phyloP scores from a whole-genome alignment of 164 flowering plant species.

The Piper longum region DNA sequence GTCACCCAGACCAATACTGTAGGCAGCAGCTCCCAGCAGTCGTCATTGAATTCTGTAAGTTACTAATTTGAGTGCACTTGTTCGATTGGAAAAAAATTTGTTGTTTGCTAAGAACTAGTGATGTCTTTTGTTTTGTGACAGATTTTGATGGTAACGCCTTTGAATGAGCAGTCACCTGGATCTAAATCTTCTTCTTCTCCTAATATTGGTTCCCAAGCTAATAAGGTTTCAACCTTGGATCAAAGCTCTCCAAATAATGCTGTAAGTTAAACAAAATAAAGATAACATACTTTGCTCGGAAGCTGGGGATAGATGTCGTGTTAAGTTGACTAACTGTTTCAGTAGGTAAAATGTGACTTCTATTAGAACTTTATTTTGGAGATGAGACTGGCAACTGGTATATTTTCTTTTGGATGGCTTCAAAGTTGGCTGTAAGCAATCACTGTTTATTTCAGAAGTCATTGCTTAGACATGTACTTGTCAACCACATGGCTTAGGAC shows the following conservation, averaged over 20 bases:
- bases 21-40: conserved; percentile 14
- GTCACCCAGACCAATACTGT: conserved; percentile 8
- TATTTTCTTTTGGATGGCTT: not conserved
- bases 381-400: not conserved
- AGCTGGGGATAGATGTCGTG: not conserved
- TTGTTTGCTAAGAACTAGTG: not conserved
- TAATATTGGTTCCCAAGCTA: conserved; percentile 14
- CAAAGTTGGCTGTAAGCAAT: conserved; percentile 1
- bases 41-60: conserved; percentile 21
- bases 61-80: not conserved
- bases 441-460: not conserved
- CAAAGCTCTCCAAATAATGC: conserved; percentile 15
- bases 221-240: conserved; percentile 11
- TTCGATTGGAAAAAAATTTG: not conserved
- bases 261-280: conserved; percentile 5
- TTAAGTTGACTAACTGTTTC: not conserved
- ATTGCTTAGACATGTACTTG: not conserved
- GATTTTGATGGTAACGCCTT: conserved; percentile 9
- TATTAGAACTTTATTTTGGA: not conserved
- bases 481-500: not conserved
- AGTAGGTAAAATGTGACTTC: not conserved
- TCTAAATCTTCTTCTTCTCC: conserved; percentile 23
- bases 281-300: conserved; percentile 1
- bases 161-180: conserved; percentile 13
- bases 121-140: conserved; percentile 8